A percentile compares a stretch with the other conserved stretches of the same genome.
Conservation (phyloP, 2,329 filamentous ascomycete genomes). For the Dactylellina haptotyla region DNA sequence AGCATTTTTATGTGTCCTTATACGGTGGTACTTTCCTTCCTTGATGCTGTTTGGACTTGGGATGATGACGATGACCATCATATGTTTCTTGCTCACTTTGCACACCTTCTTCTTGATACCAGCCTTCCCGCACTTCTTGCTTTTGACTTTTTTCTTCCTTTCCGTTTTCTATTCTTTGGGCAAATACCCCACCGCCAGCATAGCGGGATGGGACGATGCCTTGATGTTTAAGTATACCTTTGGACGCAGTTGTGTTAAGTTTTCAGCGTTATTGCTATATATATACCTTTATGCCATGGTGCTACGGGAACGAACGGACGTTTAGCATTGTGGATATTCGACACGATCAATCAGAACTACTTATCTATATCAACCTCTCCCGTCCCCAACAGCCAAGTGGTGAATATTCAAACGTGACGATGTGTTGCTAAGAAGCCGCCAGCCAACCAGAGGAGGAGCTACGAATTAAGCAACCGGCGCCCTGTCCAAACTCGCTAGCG, state of each 20-base stretch:
- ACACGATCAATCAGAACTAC: not conserved
- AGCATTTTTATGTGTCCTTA: slow-evolving; percentile 18
- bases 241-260: not conserved
- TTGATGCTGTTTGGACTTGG: not conserved
- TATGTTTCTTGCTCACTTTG: not conserved
- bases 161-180: not conserved
- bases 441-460: not conserved
- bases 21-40: slow-evolving; percentile 5
- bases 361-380: not conserved
- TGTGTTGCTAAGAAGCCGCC: not conserved
- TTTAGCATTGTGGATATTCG: too few relatives aligned
- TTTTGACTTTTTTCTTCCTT: not conserved
- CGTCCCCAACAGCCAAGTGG: too few relatives aligned
- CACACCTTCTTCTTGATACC: not conserved
- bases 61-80: not conserved
- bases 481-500: not conserved
- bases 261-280: not conserved
- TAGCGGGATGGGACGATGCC: too few relatives aligned
- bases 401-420: too few relatives aligned
- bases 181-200: too few relatives aligned
- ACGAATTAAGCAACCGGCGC: not conserved
- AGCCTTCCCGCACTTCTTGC: too few relatives aligned
- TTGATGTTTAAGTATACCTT: too few relatives aligned
- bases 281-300: slow-evolving; percentile 3
- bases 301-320: slow-evolving; percentile 3